phyloP scores from a whole-genome alignment of 805 yeast species.

The Starmera dryadoides region DNA sequence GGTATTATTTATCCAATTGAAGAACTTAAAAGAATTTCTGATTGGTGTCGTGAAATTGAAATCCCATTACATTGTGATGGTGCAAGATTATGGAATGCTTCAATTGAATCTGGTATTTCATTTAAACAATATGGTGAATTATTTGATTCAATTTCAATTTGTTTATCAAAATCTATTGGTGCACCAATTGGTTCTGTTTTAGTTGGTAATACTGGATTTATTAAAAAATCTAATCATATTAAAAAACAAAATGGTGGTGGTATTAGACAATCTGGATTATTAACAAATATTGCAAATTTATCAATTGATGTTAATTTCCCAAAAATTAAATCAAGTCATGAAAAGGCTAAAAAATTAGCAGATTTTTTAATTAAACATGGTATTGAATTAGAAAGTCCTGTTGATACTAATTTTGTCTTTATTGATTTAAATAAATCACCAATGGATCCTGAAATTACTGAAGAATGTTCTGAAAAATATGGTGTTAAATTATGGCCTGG shows the following conservation, averaged over 20 bases:
- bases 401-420: conserved; percentile 80
- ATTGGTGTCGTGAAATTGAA: conserved; percentile 55
- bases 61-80: conserved; percentile 82
- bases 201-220: conserved; percentile 56
- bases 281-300: conserved; percentile 69
- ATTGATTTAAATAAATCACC: conserved; percentile 41
- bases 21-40: conserved; percentile 64
- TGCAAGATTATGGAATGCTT: conserved; percentile 92
- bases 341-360: conserved; percentile 43
- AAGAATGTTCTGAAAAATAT: conserved; percentile 46
- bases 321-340: conserved; percentile 39
- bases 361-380: conserved; percentile 44
- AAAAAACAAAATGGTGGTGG: conserved; percentile 95
- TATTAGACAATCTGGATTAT: conserved; percentile 77
- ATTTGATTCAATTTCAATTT: conserved; percentile 82
- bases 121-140: conserved; percentile 63
- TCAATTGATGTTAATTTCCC: conserved; percentile 68
- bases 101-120: conserved; percentile 47
- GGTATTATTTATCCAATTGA: conserved; percentile 78
- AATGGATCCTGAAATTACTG: conserved; percentile 49
- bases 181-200: conserved; percentile 91
- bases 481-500: conserved; percentile 54
- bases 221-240: conserved; percentile 73
- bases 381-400: conserved; percentile 58
- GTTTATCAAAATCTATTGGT: conserved; percentile 85